phyloP scores from a whole-genome alignment of 306 rosid species.

The Sicyos edulis region DNA sequence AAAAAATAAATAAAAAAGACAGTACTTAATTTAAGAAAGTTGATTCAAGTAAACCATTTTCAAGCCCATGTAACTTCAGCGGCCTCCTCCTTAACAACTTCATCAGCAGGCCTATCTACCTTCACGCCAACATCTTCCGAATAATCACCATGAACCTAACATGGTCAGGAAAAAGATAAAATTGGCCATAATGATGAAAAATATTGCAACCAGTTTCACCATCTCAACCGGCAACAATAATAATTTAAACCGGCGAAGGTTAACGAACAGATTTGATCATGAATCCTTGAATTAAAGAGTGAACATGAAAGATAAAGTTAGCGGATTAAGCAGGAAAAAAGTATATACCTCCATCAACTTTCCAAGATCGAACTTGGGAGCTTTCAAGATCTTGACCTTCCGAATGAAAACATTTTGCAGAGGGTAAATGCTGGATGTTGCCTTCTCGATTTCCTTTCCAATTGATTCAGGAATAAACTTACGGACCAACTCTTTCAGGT shows the following conservation, averaged over 20 bases:
- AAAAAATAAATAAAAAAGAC: neutral
- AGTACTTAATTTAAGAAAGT: conserved; percentile 6
- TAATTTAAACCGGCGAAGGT: neutral
- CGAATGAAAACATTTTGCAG: conserved; percentile 79
- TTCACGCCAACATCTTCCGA: conserved; percentile 66
- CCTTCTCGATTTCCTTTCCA: conserved; percentile 80
- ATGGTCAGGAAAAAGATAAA: neutral
- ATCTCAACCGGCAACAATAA: neutral
- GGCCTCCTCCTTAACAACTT: conserved; percentile 44
- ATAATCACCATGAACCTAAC: conserved; percentile 76
- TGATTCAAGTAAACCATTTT: conserved; percentile 16
- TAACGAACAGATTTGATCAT: neutral
- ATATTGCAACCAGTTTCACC: neutral
- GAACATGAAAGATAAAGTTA: neutral
- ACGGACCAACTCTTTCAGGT: conserved; percentile 72
- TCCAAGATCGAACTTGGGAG: conserved; percentile 92
- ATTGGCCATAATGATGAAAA: neutral
- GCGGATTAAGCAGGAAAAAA: neutral
- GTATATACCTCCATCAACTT: conserved; percentile 78
- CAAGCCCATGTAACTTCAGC: conserved; percentile 65
- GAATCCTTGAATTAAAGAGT: neutral
- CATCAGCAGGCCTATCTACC: conserved; percentile 82
- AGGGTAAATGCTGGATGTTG: conserved; percentile 70
- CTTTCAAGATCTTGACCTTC: conserved; percentile 83
- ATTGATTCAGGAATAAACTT: conserved; percentile 83